These are phyloP conservation scores for Tricholoma furcatifolium DNA, from an alignment of 768 basidiomycete species.

Conservation along the genomic window DNA sequence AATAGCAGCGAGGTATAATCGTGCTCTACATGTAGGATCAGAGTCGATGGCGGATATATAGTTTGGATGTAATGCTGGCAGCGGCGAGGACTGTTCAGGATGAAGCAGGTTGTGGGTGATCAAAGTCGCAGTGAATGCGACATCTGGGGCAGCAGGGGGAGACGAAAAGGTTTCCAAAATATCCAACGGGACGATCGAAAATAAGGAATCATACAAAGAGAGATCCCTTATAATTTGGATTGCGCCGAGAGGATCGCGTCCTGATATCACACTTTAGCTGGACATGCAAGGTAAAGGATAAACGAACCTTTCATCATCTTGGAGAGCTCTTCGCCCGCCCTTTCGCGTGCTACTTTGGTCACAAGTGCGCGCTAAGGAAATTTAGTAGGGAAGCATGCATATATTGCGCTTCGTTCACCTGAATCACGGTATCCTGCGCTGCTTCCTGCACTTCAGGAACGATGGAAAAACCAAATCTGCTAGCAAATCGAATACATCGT, in stretches of 20 bases:
- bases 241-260: conserved; percentile 69
- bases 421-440: conserved; percentile 58
- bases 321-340: conserved; percentile 87
- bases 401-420: conserved; percentile 38
- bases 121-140: conserved; percentile 53
- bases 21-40: conserved; percentile 42
- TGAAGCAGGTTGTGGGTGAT: conserved; percentile 55
- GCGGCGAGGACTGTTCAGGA: conserved; percentile 22
- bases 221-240: conserved; percentile 75
- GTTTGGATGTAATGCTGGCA: conserved; percentile 47
- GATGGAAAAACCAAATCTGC: conserved; percentile 82
- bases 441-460: conserved; percentile 66
- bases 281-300: neutral
- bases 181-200: conserved; percentile 50
- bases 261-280: conserved; percentile 34
- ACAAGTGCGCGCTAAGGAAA: conserved; percentile 57
- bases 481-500: conserved; percentile 88
- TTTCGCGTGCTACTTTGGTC: conserved; percentile 85
- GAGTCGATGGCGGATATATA: conserved; percentile 37
- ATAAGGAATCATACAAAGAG: conserved; percentile 66
- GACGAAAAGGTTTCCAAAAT: conserved; percentile 45
- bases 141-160: conserved; percentile 32
- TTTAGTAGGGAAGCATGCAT: neutral
- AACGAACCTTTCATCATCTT: conserved; percentile 89
- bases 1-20: conserved; percentile 78